Evolutionary conservation across 495 filamentous ascomycete species (phyloP).

Genomic region (Xylaria nigripes): DNA sequence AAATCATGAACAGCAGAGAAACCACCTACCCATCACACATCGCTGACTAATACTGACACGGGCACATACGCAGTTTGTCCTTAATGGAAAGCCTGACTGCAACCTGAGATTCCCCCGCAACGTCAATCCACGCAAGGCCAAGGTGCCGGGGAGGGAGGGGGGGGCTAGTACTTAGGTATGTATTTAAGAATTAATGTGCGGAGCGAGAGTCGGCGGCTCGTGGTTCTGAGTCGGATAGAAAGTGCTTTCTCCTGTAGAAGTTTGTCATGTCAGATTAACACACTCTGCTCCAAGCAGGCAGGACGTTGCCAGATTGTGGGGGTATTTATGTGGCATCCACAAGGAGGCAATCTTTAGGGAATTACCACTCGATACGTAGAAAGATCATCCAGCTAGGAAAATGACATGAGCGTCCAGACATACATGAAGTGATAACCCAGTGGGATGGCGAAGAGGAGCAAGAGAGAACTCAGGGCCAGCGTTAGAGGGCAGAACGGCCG

Average conservation of each 20-base stretch:
- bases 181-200: not conserved
- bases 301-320: not conserved
- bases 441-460: slow-evolving; percentile 3
- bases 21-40: slow-evolving; percentile 14
- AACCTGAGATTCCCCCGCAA: not conserved
- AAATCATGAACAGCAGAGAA: not conserved
- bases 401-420: slow-evolving; percentile 7
- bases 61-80: slow-evolving; percentile 1
- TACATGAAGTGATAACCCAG: slow-evolving; percentile 6
- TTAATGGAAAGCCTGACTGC: slow-evolving; percentile 1
- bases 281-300: slow-evolving; percentile 1
- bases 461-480: not conserved
- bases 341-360: not conserved
- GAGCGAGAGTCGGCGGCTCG: not conserved
- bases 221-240: not conserved
- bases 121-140: not conserved
- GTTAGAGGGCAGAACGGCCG: not conserved
- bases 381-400: not conserved
- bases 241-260: not conserved
- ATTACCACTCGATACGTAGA: slow-evolving; percentile 1
- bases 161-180: not conserved
- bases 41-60: slow-evolving; percentile 1
- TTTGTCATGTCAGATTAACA: slow-evolving; percentile 4
- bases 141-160: not conserved
- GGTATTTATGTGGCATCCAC: not conserved